Evolutionary conservation across 2,329 filamentous ascomycete genomes (phyloP).

Genomic region (Capronia coronata): DNA sequence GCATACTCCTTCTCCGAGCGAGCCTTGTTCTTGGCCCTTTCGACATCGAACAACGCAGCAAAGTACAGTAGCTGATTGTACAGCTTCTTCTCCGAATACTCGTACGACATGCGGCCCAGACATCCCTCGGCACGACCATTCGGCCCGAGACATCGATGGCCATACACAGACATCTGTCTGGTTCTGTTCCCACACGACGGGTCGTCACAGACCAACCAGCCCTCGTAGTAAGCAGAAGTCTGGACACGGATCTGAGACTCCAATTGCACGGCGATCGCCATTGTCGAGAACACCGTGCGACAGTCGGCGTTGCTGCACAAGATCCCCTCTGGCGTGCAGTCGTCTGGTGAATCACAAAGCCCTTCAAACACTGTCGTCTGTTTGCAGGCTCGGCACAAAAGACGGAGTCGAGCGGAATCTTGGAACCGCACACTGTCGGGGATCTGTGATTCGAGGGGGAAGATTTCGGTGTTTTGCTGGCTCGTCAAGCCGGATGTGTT

Average conservation of each 20-base stretch:
- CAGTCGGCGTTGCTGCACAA: slow-evolving; percentile 62
- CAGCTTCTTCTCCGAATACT: slow-evolving; percentile 78
- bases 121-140: slow-evolving; percentile 79
- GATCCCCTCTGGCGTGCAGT: slow-evolving; percentile 67
- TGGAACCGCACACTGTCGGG: slow-evolving; percentile 85
- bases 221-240: slow-evolving; percentile 82
- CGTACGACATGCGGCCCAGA: slow-evolving; percentile 78
- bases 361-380: slow-evolving; percentile 68
- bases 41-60: slow-evolving; percentile 77
- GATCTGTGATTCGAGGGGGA: slow-evolving; percentile 88
- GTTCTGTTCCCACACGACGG: slow-evolving; percentile 78
- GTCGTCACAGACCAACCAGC: slow-evolving; percentile 86
- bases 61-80: slow-evolving; percentile 95
- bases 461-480: slow-evolving; percentile 62
- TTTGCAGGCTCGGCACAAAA: slow-evolving; percentile 79
- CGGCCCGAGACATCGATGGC: slow-evolving; percentile 79
- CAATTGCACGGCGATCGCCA: slow-evolving; percentile 77
- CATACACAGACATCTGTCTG: slow-evolving; percentile 87
- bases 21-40: slow-evolving; percentile 60
- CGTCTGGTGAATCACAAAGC: slow-evolving; percentile 51
- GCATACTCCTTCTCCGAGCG: slow-evolving; percentile 45
- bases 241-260: slow-evolving; percentile 75
- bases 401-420: slow-evolving; percentile 65
- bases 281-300: slow-evolving; percentile 55
- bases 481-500: slow-evolving; percentile 51